Conservation (phyloP, 768 basidiomycete species). For the Crucibulum laeve region DNA sequence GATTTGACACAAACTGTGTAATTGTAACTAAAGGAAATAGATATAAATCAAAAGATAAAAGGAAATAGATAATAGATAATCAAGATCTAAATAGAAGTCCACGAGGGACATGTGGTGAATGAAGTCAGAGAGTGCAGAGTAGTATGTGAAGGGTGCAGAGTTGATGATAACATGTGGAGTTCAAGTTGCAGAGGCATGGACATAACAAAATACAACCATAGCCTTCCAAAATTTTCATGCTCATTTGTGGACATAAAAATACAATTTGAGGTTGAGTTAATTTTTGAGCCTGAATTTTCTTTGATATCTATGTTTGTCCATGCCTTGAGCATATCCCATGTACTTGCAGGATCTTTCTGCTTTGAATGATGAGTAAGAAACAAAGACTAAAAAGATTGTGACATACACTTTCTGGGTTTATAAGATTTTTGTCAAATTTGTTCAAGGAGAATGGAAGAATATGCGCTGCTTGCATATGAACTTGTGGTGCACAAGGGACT, state of each 20-base stretch:
- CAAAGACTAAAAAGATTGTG: background rate
- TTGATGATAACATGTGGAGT: too few species aligned
- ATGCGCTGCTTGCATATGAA: constrained; percentile 8
- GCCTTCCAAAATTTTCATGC: constrained; percentile 3
- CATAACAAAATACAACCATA: constrained; percentile 12
- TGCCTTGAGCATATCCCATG: constrained; percentile 8
- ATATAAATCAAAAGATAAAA: too few species aligned
- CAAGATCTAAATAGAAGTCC: too few species aligned
- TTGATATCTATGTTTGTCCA: constrained; percentile 12
- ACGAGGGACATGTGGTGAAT: too few species aligned
- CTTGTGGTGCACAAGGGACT: constrained; percentile 3
- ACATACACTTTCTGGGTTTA: constrained; percentile 6
- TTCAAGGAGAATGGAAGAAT: constrained; percentile 12
- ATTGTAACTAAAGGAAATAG: too few species aligned
- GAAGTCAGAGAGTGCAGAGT: too few species aligned
- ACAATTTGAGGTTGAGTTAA: constrained; percentile 12
- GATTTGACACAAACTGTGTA: too few species aligned
- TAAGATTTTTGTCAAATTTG: constrained; percentile 6
- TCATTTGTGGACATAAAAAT: constrained; percentile 10
- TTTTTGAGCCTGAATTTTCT: constrained; percentile 5
- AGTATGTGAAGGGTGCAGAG: too few species aligned
- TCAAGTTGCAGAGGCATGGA: too few species aligned
- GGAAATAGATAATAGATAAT: too few species aligned
- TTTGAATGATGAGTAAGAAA: constrained; percentile 1
- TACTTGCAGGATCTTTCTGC: constrained; percentile 4